These are phyloP conservation scores for Phialophora tarda DNA, from an alignment of 2,329 filamentous ascomycete species.

Conservation along the genomic window DNA sequence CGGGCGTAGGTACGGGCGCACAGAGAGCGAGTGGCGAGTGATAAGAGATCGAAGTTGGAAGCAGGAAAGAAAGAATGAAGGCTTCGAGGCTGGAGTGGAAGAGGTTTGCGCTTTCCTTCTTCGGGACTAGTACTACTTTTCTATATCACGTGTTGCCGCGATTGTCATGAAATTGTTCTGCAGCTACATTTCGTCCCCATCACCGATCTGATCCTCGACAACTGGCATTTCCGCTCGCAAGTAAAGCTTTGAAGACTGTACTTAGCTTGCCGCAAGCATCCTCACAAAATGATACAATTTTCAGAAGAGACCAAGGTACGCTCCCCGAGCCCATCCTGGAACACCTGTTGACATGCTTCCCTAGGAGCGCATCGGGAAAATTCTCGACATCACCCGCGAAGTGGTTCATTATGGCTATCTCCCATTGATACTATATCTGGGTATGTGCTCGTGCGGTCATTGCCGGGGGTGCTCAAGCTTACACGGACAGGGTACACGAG, in stretches of 20 bases:
- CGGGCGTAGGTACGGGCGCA: background rate
- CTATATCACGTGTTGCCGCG: conserved; percentile 8
- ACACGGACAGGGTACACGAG: conserved; percentile 77
- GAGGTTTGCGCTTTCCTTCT: conserved; percentile 16
- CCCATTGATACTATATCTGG: conserved; percentile 94
- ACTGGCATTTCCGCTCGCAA: background rate
- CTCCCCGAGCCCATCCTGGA: conserved; percentile 10
- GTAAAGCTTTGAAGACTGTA: background rate
- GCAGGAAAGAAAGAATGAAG: background rate
- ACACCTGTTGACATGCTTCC: conserved; percentile 13
- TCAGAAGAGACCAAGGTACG: conserved; percentile 96
- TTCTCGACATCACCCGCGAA: conserved; percentile 92
- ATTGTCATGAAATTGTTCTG: conserved; percentile 13
- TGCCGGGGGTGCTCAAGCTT: conserved; percentile 4
- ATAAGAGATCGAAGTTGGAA: background rate
- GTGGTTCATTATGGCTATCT: conserved; percentile 98
- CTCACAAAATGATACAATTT: conserved; percentile 57
- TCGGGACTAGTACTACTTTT: conserved; percentile 10
- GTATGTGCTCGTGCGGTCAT: conserved; percentile 54
- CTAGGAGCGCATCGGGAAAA: conserved; percentile 95
- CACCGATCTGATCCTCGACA: background rate
- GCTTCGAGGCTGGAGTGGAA: conserved; percentile 9
- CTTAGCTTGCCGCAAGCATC: background rate
- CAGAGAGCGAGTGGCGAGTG: background rate
- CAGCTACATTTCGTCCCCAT: conserved; percentile 24